Conservation (phyloP, 2,329 filamentous ascomycete genomes). For the Pseudocercospora macadamiae region DNA sequence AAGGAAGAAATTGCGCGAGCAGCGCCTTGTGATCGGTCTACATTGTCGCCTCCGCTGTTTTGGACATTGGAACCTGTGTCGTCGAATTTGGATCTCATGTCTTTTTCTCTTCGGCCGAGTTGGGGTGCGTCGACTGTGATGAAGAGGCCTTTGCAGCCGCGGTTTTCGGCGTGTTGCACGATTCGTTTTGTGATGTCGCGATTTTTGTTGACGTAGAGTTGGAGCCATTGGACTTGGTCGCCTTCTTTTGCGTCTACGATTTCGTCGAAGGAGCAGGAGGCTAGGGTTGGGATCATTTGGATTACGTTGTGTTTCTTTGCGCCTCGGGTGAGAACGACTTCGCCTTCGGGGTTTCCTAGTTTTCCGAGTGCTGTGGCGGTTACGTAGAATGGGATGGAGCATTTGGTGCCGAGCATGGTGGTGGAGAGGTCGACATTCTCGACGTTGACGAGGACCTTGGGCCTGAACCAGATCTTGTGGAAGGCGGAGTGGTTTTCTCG, state of each 20-base stretch:
- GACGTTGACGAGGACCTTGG: constrained; percentile 85
- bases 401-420: constrained; percentile 89
- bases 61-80: constrained; percentile 86
- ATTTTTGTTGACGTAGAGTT: constrained; percentile 88
- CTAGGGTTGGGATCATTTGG: constrained; percentile 98
- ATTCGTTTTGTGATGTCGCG: constrained; percentile 87
- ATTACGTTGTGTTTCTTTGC: constrained; percentile 85
- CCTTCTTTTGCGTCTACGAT: constrained; percentile 82
- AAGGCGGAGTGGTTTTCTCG: constrained; percentile 86
- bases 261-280: constrained; percentile 96
- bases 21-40: constrained; percentile 88
- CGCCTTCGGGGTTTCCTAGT: constrained; percentile 89
- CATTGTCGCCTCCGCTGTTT: constrained; percentile 63
- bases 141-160: constrained; percentile 94
- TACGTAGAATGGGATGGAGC: constrained; percentile 89
- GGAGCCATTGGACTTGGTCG: constrained; percentile 91
- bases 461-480: constrained; percentile 97
- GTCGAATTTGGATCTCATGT: constrained; percentile 81
- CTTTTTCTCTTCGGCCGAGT: constrained; percentile 91
- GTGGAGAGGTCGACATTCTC: constrained; percentile 83
- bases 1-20: constrained; percentile 94
- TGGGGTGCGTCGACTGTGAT: constrained; percentile 98
- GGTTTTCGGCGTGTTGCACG: constrained; percentile 84
- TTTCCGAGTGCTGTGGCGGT: constrained; percentile 96
- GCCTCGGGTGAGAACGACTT: constrained; percentile 85